Evolutionary conservation across 441 rosid species (phyloP), one percentile per base, ranked within the genome.

Genomic region (Mallotus japonicus): DNA sequence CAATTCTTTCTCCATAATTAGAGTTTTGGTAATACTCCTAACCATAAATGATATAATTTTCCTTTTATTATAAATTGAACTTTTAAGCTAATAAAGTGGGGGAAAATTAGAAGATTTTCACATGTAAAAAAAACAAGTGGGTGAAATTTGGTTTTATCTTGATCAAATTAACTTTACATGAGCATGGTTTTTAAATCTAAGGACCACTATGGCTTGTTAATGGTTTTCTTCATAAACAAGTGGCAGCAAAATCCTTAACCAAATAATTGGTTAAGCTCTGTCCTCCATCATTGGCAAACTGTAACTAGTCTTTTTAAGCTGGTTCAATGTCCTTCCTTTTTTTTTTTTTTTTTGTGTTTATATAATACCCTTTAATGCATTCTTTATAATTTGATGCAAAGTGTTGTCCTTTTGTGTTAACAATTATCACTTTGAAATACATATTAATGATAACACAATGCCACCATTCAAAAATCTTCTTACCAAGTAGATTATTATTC

Each of bases 301-400:
- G 22, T 66, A 49, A 66, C 70, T 22, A 47, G 46, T 49, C 61
- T 68, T n/a, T 34, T 54, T 34, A n/a, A 68, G 46, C 47, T 51
- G 60, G 22, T 54, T 55, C 34, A 54, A 47, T 58, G 65, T 51
- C 46, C 59, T 9, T 4, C 5, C 47, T 7, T 0, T 44, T 4
- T 7, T 9, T 7, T 44, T 44, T 44, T 44, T 8, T 44, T 44
- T 44, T 37, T 37, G 6, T 28, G 40, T 37, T 37, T 37, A 37
- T 37, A 37, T 44, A 44, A 44, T 44, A 8, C 49, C 49, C 49
- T 8, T 44, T 10, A 44, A 44, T 37, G 40, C 40, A 37, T 37
- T 37, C 6, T 37, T 37, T 37, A 37, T 37, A 37, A 37, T 37
- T 37, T 37, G 40, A 37, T 37, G 40, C 40, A 3, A 37, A 37